These are phyloP conservation scores for Tolypocladium inflatum DNA, from an alignment of 2,329 filamentous ascomycete genomes.

Conservation along the genomic window DNA sequence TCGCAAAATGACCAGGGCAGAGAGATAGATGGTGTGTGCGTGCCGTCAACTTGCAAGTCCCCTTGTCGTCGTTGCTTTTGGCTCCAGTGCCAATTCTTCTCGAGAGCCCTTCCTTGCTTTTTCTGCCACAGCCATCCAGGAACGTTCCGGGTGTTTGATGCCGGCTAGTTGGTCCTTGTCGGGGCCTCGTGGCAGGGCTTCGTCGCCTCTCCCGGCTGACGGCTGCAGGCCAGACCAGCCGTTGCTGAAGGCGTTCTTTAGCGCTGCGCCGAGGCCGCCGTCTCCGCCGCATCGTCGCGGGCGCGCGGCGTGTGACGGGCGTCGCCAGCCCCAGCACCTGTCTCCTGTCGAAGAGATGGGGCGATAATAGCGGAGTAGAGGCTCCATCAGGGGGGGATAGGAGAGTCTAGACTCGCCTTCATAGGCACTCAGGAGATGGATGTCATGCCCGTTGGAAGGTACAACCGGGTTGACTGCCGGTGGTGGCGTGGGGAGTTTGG, in stretches of 20 bases:
- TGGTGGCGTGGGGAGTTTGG: neutral
- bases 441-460: neutral
- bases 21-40: neutral
- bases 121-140: neutral
- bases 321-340: neutral
- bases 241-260: conserved; percentile 4
- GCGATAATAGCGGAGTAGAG: neutral
- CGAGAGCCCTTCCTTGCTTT: neutral
- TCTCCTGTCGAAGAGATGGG: neutral
- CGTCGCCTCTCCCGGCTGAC: neutral
- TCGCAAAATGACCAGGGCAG: neutral
- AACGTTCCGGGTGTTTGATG: neutral
- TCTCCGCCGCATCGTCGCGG: neutral
- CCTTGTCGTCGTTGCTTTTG: neutral
- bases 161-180: neutral
- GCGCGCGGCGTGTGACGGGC: neutral
- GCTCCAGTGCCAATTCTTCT: neutral
- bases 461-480: neutral
- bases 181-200: neutral
- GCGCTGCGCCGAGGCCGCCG: neutral
- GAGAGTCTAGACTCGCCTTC: neutral
- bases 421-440: neutral
- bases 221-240: conserved; percentile 1
- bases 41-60: neutral
- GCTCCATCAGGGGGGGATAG: neutral